phyloP scores from a whole-genome alignment of 257 asterid genomes.

The Solanum dulcamara region DNA sequence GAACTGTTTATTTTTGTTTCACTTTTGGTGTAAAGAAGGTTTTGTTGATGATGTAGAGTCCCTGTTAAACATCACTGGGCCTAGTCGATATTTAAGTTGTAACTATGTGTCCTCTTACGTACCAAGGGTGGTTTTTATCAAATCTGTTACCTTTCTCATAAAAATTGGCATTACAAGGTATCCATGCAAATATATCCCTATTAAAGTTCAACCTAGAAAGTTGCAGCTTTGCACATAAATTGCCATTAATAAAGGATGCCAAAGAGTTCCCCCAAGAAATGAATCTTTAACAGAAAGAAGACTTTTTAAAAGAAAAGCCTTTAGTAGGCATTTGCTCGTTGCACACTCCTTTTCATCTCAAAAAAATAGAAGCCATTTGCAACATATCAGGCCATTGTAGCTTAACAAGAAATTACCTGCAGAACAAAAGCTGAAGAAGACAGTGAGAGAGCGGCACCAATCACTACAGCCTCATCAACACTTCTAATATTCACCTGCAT shows the following conservation, averaged over 20 bases:
- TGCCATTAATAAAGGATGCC: background rate
- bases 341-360: background rate
- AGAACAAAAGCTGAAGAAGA: constrained; percentile 98
- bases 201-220: background rate
- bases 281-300: background rate
- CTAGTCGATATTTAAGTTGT: background rate
- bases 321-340: background rate
- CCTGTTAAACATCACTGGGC: background rate
- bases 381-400: background rate
- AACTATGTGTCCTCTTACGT: background rate
- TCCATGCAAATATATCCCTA: background rate
- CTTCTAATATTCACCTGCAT: constrained; percentile 94
- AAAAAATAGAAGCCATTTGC: background rate
- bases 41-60: background rate
- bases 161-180: background rate
- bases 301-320: background rate
- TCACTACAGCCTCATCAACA: constrained; percentile 94
- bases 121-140: background rate
- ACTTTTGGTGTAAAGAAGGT: background rate
- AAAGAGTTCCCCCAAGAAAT: background rate
- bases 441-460: constrained; percentile 96
- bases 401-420: constrained; percentile 44
- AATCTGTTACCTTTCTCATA: background rate
- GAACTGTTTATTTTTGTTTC: background rate
- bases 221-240: background rate